Base-by-base conservation (phyloP, 108 stramenopile genomes). In the Pseudonitzschia multiseries region DNA sequence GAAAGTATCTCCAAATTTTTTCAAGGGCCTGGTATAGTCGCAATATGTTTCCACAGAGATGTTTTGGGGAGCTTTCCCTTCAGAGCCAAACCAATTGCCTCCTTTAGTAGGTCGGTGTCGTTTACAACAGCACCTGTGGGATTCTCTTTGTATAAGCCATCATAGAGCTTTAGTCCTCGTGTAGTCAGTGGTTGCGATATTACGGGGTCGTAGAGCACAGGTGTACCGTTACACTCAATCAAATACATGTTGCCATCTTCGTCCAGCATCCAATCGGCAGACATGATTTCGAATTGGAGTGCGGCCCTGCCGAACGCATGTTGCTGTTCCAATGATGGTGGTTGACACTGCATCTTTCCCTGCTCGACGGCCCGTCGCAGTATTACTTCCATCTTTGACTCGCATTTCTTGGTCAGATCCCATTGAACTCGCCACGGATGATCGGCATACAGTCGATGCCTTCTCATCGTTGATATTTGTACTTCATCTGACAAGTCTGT, bases 191-290 rank as follows among this genome's bases (percentile, higher is more conserved):
- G 69, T 65, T 84, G 81, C 20, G 61, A 52, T 15, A 60, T 71
- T 21, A 33, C 48, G 20, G 78, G 81, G 73, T 81, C 80, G 51
- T 71, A 84, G 61, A 84, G 42, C 22, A 84, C 84, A 6, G 79
- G 81, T 28, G 65, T 65, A 40, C 78, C 72, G 36, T 86, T 83
- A 63, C 78, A 82, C 67, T 86, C 86, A 64, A 86, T 74, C 63
- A 77, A 32, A 42, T 65, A 83, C 27, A 65, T 62, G 48, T 65
- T 73, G 0, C 73, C 80, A 40, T 72, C 26, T 20, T 64, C 62
- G 75, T 86, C 82, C 40, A 81, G 56, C 72, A 83, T 70, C 53
- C 78, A 81, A 71, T 83, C 82, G 3, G 80, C 70, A 42, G 73
- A 75, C 52, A 76, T 75, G 29, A 86, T 32, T 68, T 86, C 86